phyloP scores from a whole-genome alignment of 2,329 filamentous ascomycete species.

The Colletotrichum sansevieriae region DNA sequence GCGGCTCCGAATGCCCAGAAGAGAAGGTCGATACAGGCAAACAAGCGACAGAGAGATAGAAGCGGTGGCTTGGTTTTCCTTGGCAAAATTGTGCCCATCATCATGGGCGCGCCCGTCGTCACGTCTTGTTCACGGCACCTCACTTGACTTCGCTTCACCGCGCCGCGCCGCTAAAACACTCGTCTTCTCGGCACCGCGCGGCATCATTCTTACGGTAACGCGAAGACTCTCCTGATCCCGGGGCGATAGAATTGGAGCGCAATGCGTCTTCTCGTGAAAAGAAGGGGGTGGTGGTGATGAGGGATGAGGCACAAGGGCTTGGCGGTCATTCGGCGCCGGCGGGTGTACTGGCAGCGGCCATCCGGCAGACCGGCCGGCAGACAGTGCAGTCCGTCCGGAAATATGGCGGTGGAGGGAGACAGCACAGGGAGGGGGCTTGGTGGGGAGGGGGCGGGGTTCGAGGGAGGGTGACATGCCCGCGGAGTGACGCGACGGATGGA shows the following conservation, averaged over 20 bases:
- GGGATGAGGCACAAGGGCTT: neutral
- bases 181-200: neutral
- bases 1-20: neutral
- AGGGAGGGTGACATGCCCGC: neutral
- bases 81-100: neutral
- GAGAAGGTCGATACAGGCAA: neutral
- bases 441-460: neutral
- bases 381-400: slow-evolving; percentile 28
- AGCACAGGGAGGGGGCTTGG: neutral
- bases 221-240: neutral
- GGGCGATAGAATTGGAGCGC: neutral
- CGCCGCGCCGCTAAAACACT: neutral
- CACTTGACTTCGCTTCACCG: neutral
- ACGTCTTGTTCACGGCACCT: too few species aligned
- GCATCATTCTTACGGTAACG: neutral
- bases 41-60: neutral
- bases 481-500: slow-evolving; percentile 1
- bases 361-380: slow-evolving; percentile 29
- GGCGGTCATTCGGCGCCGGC: slow-evolving; percentile 34
- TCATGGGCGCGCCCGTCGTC: neutral
- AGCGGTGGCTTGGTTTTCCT: neutral
- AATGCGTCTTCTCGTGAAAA: neutral
- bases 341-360: slow-evolving; percentile 23
- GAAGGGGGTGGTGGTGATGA: too few species aligned
- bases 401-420: slow-evolving; percentile 10